Conservation (phyloP, 2,329 filamentous ascomycete genomes). For the Cordyceps tenuipes region DNA sequence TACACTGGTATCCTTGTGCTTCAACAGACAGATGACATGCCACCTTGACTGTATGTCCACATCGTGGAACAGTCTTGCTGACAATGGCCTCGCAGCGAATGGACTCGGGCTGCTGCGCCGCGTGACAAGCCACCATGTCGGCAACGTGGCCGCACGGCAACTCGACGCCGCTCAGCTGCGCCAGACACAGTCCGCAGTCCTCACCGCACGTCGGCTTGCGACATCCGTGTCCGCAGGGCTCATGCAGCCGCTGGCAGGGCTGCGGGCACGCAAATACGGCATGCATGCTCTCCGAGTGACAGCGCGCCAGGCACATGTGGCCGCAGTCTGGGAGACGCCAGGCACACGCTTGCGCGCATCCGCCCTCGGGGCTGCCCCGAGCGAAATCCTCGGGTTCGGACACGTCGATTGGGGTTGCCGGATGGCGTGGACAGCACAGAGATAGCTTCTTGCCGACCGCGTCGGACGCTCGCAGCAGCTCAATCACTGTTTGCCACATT, state of each 20-base stretch:
- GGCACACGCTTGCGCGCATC: constrained; percentile 44
- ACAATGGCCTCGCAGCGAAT: constrained; percentile 7
- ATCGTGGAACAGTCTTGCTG: constrained; percentile 8
- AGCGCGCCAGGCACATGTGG: constrained; percentile 34
- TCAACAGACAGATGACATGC: constrained; percentile 12
- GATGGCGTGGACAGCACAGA: constrained; percentile 53
- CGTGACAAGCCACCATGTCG: constrained; percentile 9
- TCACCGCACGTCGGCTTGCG: constrained; percentile 32
- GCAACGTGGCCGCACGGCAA: constrained; percentile 17
- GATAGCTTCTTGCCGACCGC: constrained; percentile 42
- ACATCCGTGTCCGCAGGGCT: constrained; percentile 36
- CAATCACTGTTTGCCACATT: constrained; percentile 40
- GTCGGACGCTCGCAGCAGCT: constrained; percentile 21
- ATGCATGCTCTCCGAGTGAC: constrained; percentile 39
- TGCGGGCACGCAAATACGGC: constrained; percentile 34
- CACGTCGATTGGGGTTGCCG: constrained; percentile 38
- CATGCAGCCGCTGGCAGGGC: constrained; percentile 32
- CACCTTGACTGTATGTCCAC: constrained; percentile 6
- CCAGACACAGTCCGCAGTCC: constrained; percentile 22
- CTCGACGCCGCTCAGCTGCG: constrained; percentile 12
- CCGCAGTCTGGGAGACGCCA: constrained; percentile 35
- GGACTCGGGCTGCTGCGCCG: background rate
- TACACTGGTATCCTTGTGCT: constrained; percentile 2
- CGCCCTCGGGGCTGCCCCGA: constrained; percentile 49
- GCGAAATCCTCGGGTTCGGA: constrained; percentile 47